Conservation (phyloP, 116 monocot genomes). For the Dioscorea cayenensis region DNA sequence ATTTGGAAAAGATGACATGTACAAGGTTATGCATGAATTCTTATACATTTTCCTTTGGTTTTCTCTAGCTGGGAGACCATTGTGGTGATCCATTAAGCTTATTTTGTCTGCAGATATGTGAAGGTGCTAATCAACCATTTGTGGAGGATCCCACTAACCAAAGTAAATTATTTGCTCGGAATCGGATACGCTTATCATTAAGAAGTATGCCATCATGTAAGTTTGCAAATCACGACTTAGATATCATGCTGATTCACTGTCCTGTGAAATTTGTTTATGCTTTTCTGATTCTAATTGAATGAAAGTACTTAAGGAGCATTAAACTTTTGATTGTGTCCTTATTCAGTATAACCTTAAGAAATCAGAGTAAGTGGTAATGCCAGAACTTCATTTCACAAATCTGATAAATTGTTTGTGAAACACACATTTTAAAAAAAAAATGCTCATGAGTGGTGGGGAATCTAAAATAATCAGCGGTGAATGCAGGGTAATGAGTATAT, state of each 20-base stretch:
- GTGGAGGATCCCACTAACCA: constrained; percentile 98
- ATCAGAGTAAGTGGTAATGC: no score
- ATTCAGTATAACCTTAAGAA: no score
- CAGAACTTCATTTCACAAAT: no score
- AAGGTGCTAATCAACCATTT: constrained; percentile 48
- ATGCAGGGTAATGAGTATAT: no score
- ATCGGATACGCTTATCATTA: constrained; percentile 73
- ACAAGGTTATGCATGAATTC: constrained; percentile 32
- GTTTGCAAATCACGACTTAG: background rate
- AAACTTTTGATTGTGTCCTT: no score
- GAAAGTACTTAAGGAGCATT: background rate
- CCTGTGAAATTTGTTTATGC: background rate
- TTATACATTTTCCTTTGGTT: background rate
- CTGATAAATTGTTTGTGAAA: no score
- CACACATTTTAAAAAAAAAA: no score
- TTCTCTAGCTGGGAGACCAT: background rate
- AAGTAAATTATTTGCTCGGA: constrained; percentile 63
- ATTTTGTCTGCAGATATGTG: constrained; percentile 64
- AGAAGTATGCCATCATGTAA: constrained; percentile 43
- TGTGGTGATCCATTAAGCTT: background rate
- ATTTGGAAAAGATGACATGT: constrained; percentile 88
- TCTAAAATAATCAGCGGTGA: no score
- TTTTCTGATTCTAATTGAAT: background rate
- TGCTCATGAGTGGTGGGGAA: no score
- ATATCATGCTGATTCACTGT: background rate